These are phyloP conservation scores for Mycotypha africana DNA, from an alignment of 371 early-diverging fungal genomes.

Conservation along the genomic window DNA sequence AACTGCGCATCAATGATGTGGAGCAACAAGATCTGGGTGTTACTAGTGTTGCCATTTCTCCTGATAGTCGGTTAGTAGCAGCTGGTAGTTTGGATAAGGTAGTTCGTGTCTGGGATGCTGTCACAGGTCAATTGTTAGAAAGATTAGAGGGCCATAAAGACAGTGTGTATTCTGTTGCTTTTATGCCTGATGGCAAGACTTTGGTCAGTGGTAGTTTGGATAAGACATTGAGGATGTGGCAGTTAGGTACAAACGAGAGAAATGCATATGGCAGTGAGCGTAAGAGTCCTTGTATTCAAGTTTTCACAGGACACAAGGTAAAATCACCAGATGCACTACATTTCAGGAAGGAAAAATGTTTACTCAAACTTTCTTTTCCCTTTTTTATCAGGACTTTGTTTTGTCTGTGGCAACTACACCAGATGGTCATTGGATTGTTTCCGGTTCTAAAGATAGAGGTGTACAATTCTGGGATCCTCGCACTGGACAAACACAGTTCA, in stretches of 20 bases:
- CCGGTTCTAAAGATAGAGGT: constrained; percentile 92
- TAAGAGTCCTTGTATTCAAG: constrained; percentile 47
- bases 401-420: constrained; percentile 92
- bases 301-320: constrained; percentile 65
- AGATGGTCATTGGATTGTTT: constrained; percentile 90
- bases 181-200: constrained; percentile 89
- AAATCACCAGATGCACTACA: too few species aligned
- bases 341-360: too few species aligned
- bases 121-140: constrained; percentile 76
- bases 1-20: constrained; percentile 75
- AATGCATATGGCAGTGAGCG: constrained; percentile 17
- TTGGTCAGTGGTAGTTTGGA: constrained; percentile 95
- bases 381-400: constrained; percentile 86
- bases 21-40: constrained; percentile 90
- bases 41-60: constrained; percentile 90
- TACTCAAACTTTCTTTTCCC: too few species aligned
- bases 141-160: constrained; percentile 95
- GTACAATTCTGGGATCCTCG: constrained; percentile 95
- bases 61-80: constrained; percentile 77
- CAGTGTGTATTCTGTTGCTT: constrained; percentile 95
- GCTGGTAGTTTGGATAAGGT: constrained; percentile 91
- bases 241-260: constrained; percentile 51
- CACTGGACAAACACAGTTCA: constrained; percentile 75
- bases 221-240: constrained; percentile 95
- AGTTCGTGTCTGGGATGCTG: constrained; percentile 92